Percentiles rank a stretch among this genome's conserved stretches.
phyloP scores from a whole-genome alignment of 371 early-diverging fungal genomes.

The Mortierella sp. region DNA sequence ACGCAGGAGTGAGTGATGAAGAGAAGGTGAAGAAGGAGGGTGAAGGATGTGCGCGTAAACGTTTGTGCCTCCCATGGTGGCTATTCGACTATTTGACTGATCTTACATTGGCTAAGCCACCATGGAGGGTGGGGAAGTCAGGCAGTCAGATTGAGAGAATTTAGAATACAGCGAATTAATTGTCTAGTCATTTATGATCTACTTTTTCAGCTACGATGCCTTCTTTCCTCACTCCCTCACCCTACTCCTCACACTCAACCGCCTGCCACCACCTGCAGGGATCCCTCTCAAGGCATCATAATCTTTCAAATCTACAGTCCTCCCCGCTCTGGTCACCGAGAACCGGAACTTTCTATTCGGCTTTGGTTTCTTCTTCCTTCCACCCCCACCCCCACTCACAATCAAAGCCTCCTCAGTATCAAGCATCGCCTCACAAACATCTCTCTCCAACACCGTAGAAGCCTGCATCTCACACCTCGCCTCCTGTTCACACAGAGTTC shows the following conservation, averaged over 20 bases:
- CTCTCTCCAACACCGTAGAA: conserved; percentile 38
- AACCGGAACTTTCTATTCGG: conserved; percentile 26
- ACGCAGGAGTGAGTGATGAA: background rate
- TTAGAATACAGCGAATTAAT: too few species aligned
- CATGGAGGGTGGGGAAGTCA: background rate
- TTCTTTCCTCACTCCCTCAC: background rate
- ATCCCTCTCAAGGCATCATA: conserved; percentile 36
- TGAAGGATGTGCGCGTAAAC: conserved; percentile 10
- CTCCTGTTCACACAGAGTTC: conserved; percentile 31
- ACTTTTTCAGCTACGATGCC: background rate
- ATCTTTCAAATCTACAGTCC: conserved; percentile 11
- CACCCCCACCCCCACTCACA: background rate
- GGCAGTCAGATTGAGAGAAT: too few species aligned
- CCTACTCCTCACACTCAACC: background rate
- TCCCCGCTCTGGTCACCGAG: conserved; percentile 35
- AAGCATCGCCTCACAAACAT: conserved; percentile 17
- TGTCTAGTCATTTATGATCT: too few species aligned
- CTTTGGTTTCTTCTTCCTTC: conserved; percentile 30
- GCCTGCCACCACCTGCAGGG: background rate
- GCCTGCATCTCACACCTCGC: conserved; percentile 51
- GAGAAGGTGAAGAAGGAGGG: background rate
- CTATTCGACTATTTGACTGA: background rate
- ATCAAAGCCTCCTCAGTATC: background rate
- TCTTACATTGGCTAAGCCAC: background rate
- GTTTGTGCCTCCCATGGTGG: background rate